These are phyloP conservation scores for Backusella mclennaniae DNA, from an alignment of 192 early-diverging fungal species.

Conservation along the genomic window DNA sequence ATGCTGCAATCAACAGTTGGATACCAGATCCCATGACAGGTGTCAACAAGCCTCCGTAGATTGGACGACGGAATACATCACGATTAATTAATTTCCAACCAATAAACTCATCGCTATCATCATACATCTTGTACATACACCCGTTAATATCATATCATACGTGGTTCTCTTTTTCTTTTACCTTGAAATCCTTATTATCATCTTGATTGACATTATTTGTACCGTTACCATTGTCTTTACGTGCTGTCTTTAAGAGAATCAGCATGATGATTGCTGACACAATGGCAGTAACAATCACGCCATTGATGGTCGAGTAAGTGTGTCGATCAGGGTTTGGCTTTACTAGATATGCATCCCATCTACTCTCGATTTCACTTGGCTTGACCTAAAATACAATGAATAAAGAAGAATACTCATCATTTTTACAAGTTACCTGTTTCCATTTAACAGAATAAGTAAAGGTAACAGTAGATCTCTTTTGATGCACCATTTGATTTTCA, in stretches of 20 bases:
- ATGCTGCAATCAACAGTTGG: conserved; percentile 59
- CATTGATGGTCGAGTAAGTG: conserved; percentile 73
- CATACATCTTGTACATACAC: not conserved
- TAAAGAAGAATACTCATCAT: too few relatives aligned
- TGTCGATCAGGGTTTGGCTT: conserved; percentile 52
- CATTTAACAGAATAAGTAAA: conserved; percentile 75
- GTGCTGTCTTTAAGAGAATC: conserved; percentile 66
- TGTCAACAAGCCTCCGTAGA: conserved; percentile 61
- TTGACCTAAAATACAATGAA: not conserved
- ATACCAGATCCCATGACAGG: conserved; percentile 73
- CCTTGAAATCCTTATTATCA: conserved; percentile 44
- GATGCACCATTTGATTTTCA: conserved; percentile 33
- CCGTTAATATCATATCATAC: not conserved
- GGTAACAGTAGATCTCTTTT: conserved; percentile 40
- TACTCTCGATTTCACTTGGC: conserved; percentile 40
- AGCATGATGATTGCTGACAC: conserved; percentile 64
- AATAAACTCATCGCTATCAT: conserved; percentile 53
- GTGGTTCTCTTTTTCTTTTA: not conserved
- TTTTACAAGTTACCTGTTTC: conserved; percentile 46
- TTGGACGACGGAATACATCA: conserved; percentile 74
- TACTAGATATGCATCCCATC: conserved; percentile 67
- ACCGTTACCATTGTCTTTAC: conserved; percentile 51
- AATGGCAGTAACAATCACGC: conserved; percentile 61
- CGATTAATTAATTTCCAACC: conserved; percentile 80
- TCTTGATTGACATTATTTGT: conserved; percentile 31